Evolutionary conservation across 2,329 filamentous ascomycete species (phyloP).

Genomic region (Parastagonospora avenae): DNA sequence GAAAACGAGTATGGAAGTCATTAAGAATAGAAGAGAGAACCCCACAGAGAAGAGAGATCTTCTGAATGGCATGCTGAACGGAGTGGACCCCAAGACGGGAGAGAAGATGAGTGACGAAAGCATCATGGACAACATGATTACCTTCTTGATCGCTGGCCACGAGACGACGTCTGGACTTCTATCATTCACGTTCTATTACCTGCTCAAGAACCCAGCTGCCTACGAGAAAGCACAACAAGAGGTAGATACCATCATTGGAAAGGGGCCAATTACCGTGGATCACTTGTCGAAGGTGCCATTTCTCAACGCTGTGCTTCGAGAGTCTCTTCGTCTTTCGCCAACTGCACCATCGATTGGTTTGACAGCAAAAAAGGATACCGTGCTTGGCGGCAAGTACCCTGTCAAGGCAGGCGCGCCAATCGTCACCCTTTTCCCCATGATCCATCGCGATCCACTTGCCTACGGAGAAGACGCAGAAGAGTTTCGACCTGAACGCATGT

Average conservation of each 20-base stretch:
- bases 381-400: constrained; percentile 46
- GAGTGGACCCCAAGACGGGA: constrained; percentile 66
- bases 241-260: constrained; percentile 59
- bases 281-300: constrained; percentile 61
- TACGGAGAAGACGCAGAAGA: constrained; percentile 53
- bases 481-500: constrained; percentile 56
- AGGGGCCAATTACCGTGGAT: constrained; percentile 51
- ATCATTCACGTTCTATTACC: constrained; percentile 56
- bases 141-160: constrained; percentile 61
- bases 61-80: constrained; percentile 64
- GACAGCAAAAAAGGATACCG: constrained; percentile 38
- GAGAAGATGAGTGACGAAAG: constrained; percentile 62
- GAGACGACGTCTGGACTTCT: constrained; percentile 47
- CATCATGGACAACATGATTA: constrained; percentile 71
- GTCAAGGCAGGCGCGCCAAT: constrained; percentile 43
- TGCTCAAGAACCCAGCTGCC: constrained; percentile 57
- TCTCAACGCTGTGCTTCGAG: constrained; percentile 59
- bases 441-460: constrained; percentile 50
- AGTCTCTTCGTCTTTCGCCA: constrained; percentile 61
- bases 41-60: constrained; percentile 64
- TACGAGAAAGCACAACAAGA: constrained; percentile 59
- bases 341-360: constrained; percentile 58
- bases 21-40: constrained; percentile 60
- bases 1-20: constrained; percentile 60
- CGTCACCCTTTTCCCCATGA: constrained; percentile 35